Evolutionary conservation across 768 basidiomycete species (phyloP), one percentile per base, ranked within the genome.

Genomic region (Tephrocybe sp.): DNA sequence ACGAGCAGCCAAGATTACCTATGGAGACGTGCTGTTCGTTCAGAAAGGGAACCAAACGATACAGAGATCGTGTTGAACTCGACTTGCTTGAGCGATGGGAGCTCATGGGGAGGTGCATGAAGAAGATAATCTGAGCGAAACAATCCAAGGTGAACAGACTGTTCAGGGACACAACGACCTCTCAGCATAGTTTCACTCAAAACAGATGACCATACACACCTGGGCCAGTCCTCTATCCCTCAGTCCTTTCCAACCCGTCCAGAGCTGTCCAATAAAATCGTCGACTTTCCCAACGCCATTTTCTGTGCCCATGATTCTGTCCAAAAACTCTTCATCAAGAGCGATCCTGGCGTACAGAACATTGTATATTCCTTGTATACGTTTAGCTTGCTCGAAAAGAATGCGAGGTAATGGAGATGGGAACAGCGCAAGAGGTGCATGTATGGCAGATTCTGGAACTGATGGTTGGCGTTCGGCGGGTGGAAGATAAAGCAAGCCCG

Each of bases 31-130:
- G 87, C 75, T 9, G 77, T 72, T 33, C 73, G 76, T 55, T 89
- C 74, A 0, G 89, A 89, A 12, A 98, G 73, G 1, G 84, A 62
- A 0, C 93, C 96, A 65, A 98, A 96, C 0, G 93, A 94, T 0
- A 86, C 82, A 2, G 94, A 92, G 55, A 98, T 95, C 8, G 96
- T 97, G 64, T 99, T 99, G 71, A 98, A 97, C 66, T 99, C 96
- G 36, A 98, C 96, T 69, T 99, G 96, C 65, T 94, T 96, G 55
- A 99, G 68, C 5, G 71, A 67, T 12, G 73, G 60, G 3, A 62
- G 47, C 32, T 72, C 62, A 23, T 69, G 62, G 4, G 58, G 53
- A 0, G 74, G 73, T 7, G 74, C 67, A 58, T 99, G 92, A 17
- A 98, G 70, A 26, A 98, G 74, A 68, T 98, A 99, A 71, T 99